Conservation (phyloP, 1,284 basidiomycete genomes). For the Cryptococcus sp. region DNA sequence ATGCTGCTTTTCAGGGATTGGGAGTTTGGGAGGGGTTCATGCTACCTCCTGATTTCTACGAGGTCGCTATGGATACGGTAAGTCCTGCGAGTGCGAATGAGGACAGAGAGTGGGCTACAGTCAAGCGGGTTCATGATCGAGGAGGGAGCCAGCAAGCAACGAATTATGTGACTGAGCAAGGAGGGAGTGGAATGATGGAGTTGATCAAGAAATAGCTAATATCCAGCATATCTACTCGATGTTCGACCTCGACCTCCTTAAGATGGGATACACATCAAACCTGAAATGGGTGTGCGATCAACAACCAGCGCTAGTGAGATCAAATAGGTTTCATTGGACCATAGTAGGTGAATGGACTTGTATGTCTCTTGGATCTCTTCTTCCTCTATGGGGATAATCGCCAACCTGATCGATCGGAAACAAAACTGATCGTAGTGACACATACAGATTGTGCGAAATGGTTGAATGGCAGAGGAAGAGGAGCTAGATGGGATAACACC, state of each 20-base stretch:
- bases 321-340: conserved; percentile 59
- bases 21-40: conserved; percentile 72
- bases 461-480: conserved; percentile 63
- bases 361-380: conserved; percentile 55
- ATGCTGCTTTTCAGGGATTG: conserved; percentile 77
- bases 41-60: conserved; percentile 39
- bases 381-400: neutral
- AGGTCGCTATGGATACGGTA: conserved; percentile 41
- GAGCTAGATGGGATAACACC: conserved; percentile 73
- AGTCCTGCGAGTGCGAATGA: conserved; percentile 18
- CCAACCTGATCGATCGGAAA: no score
- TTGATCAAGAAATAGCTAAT: conserved; percentile 5
- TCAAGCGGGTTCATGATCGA: no score
- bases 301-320: conserved; percentile 52
- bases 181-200: no score
- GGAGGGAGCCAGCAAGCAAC: no score
- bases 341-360: conserved; percentile 81
- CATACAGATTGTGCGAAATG: conserved; percentile 39
- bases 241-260: conserved; percentile 30
- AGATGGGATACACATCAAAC: conserved; percentile 31
- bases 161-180: no score
- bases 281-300: conserved; percentile 57
- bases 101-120: no score
- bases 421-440: conserved; percentile 17
- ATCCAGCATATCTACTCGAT: conserved; percentile 59